Evolutionary conservation across 2,329 filamentous ascomycete species (phyloP).

Genomic region (Aureobasidium sp.): DNA sequence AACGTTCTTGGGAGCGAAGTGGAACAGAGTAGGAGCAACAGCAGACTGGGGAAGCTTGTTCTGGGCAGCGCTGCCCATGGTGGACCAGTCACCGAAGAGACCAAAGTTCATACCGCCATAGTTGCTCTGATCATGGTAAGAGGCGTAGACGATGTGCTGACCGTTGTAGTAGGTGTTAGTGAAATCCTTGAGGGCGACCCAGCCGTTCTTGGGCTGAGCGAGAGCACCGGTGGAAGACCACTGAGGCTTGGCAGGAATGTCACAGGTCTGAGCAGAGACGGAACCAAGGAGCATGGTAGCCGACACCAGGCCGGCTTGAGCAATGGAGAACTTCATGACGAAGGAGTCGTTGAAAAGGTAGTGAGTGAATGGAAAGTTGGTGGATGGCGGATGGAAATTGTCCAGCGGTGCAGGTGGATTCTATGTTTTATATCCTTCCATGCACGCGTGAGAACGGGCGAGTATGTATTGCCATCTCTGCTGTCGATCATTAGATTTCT

Average conservation of each 20-base stretch:
- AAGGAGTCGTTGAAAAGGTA: neutral
- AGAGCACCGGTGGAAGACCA: constrained; percentile 50
- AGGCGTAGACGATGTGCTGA: constrained; percentile 55
- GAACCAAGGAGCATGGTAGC: constrained; percentile 14
- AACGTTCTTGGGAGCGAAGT: constrained; percentile 52
- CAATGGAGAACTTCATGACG: constrained; percentile 16
- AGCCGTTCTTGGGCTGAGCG: constrained; percentile 47
- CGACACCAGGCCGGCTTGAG: constrained; percentile 13
- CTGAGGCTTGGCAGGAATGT: constrained; percentile 48
- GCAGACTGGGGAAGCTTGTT: constrained; percentile 41
- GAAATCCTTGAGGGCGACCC: constrained; percentile 58
- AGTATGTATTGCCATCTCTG: neutral
- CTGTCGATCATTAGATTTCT: constrained; percentile 6
- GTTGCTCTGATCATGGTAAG: constrained; percentile 39
- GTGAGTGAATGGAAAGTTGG: constrained; percentile 5
- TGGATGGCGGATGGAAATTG: neutral
- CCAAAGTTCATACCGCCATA: constrained; percentile 56
- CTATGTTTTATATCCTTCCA: constrained; percentile 2
- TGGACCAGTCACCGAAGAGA: constrained; percentile 47
- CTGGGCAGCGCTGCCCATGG: constrained; percentile 47
- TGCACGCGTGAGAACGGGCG: neutral
- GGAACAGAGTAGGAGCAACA: constrained; percentile 58
- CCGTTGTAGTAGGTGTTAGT: constrained; percentile 49
- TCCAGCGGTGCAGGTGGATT: neutral
- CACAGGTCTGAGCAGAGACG: constrained; percentile 32